Evolutionary conservation across 2,329 filamentous ascomycete species (phyloP).

Genomic region (Venturia nashicola): DNA sequence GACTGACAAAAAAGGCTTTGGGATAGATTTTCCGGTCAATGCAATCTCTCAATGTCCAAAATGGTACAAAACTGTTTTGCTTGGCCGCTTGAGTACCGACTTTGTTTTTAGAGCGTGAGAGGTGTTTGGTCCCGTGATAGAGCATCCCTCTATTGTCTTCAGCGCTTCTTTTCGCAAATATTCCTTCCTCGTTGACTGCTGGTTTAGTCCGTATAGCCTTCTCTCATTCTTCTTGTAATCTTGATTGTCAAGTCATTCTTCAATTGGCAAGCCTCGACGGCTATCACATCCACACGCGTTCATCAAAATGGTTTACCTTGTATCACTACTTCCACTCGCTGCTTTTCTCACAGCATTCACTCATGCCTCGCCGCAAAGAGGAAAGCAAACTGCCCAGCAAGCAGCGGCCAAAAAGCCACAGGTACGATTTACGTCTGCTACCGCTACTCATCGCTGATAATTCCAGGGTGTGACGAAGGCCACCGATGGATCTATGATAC

Average conservation of each 20-base stretch:
- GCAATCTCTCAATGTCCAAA: background rate
- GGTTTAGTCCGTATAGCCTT: background rate
- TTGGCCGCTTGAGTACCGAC: background rate
- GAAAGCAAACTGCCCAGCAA: slow-evolving; percentile 19
- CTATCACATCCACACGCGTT: background rate
- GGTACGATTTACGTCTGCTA: background rate
- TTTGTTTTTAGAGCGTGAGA: background rate
- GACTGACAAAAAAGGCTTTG: background rate
- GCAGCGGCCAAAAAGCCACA: slow-evolving; percentile 23
- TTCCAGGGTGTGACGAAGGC: slow-evolving; percentile 25
- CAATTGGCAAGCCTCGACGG: background rate
- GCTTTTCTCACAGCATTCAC: background rate
- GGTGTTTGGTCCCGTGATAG: background rate
- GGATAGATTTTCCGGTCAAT: background rate
- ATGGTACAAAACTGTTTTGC: background rate
- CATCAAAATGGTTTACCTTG: slow-evolving; percentile 11
- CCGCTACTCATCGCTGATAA: background rate
- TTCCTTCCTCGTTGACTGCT: background rate
- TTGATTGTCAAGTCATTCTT: background rate
- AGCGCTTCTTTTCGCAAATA: background rate
- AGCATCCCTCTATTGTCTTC: background rate
- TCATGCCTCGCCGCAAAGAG: background rate
- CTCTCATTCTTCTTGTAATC: background rate
- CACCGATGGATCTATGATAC: slow-evolving; percentile 42
- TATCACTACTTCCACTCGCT: background rate